These are phyloP conservation scores for Phalaenopsis equestris DNA, from an alignment of 106 monocot species.

Conservation along the genomic window DNA sequence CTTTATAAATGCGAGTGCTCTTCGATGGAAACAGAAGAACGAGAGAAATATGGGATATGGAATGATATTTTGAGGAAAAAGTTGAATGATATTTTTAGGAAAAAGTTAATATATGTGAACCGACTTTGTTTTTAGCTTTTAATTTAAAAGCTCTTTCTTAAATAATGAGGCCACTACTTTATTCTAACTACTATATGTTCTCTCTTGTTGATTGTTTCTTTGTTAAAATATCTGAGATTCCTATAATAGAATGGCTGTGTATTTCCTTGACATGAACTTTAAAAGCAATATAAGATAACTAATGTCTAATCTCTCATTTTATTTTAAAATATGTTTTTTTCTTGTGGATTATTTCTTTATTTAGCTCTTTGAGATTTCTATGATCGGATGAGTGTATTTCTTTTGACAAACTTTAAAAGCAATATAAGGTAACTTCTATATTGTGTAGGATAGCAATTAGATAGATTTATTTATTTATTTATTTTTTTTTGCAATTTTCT, in stretches of 20 bases:
- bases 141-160: neutral
- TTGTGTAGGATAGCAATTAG: neutral
- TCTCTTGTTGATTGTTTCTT: neutral
- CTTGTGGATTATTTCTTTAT: neutral
- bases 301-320: neutral
- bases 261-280: neutral
- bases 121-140: neutral
- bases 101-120: neutral
- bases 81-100: neutral
- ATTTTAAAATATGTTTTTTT: conserved; percentile 1
- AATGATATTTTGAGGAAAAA: neutral
- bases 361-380: neutral
- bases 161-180: neutral
- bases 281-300: neutral
- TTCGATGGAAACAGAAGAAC: neutral
- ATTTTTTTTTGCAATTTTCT: neutral
- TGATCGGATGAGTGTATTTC: neutral
- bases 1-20: neutral
- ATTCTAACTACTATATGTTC: neutral
- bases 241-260: neutral
- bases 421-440: neutral
- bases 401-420: neutral
- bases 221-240: neutral
- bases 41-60: neutral
- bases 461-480: neutral